Base-by-base conservation (phyloP, 2,329 filamentous ascomycete species). In the Paramyrothecium sp. region DNA sequence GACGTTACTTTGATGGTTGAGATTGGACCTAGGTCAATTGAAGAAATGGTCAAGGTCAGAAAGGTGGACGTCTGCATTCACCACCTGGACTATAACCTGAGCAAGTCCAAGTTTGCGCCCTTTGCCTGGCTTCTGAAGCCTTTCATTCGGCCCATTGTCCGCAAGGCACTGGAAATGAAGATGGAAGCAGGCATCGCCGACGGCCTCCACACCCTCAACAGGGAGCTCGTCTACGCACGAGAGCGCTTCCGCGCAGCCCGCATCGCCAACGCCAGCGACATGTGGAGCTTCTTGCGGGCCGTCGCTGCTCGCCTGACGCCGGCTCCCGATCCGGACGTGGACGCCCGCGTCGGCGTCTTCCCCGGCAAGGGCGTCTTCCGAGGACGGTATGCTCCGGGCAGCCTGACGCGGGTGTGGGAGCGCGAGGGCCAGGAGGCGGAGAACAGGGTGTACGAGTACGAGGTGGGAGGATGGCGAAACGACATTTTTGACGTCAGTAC, bases 341-440 rank as follows among this genome's bases (percentile, higher is more conserved):
- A 95, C 61, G 81, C 88, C 1, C 79, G 90, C 2, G 77, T 96
- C 17, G 92, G 92, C 1, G 76, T 96, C 11, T 82, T 83, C 22
- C 78, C 79, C 7, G 79, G 80, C 3, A 56, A 64, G 3, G 83
- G 82, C 12, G 77, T 94, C 0, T 98, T 98, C 78, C 86, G 87
- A 64, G 91, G 89, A 3, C 84, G 92, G 2, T 97, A 97, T 75
- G 89, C 94, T 1, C 94, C 94, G 0, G 93, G 92, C 1, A 97
- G 92, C 71, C 78, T 97, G 23, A 90, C 95, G 54, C 92, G 90
- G 75, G 73, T 96, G n/a, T 97, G 92, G 91, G 85, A 94, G 63
- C 88, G 92, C 62, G 89, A 96, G 74, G 92, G 86, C 0, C 75
- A 78, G 21, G 79, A 81, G 60, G 92, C 91, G 0, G 81, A 81